Evolutionary conservation across 805 yeast genomes (phyloP).

Genomic region (Ogataea ganodermae): DNA sequence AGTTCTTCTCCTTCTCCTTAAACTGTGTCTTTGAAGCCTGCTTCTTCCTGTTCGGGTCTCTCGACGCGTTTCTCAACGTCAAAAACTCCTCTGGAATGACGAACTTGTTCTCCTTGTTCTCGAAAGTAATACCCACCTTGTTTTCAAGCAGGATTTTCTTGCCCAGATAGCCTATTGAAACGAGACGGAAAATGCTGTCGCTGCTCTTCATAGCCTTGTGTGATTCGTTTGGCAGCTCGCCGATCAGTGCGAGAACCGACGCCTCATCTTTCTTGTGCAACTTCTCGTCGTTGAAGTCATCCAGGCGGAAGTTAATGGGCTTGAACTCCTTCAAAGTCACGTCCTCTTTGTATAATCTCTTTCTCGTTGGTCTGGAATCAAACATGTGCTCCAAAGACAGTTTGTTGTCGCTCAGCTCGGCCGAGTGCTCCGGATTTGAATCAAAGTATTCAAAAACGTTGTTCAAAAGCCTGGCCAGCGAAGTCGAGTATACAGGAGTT

Average conservation of each 20-base stretch:
- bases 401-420: constrained; percentile 1
- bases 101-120: constrained; percentile 17
- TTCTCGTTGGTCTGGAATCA: constrained; percentile 45
- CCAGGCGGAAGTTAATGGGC: constrained; percentile 53
- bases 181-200: constrained; percentile 37
- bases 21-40: not conserved
- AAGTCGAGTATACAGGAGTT: constrained; percentile 18
- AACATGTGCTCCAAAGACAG: constrained; percentile 11
- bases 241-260: constrained; percentile 36
- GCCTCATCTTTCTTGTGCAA: constrained; percentile 39
- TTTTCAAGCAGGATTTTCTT: constrained; percentile 32
- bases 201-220: constrained; percentile 31
- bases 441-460: constrained; percentile 20
- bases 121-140: constrained; percentile 32
- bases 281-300: constrained; percentile 61
- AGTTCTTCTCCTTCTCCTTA: not conserved
- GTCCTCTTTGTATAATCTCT: constrained; percentile 64
- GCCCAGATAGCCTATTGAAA: constrained; percentile 38
- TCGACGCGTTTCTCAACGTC: not conserved
- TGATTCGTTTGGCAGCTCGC: constrained; percentile 32
- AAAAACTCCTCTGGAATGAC: constrained; percentile 14
- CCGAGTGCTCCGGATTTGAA: constrained; percentile 9
- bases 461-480: constrained; percentile 26
- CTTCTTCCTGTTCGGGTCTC: not conserved
- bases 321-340: constrained; percentile 60